phyloP scores from a whole-genome alignment of 805 yeast species.

The Saccharomycopsis sp. region DNA sequence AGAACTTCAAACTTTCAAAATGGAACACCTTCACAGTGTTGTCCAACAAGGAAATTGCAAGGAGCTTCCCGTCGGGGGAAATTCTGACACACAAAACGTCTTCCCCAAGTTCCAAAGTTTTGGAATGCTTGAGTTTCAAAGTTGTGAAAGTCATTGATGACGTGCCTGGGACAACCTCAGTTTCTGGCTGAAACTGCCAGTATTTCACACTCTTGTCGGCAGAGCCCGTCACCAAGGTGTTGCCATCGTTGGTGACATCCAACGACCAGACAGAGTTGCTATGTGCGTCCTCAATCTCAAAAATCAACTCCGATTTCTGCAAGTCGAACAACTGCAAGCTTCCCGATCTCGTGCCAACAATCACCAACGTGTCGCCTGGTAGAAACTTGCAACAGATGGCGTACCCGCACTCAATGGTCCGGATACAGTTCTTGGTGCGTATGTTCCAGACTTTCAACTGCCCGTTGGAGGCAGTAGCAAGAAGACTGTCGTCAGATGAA shows the following conservation, averaged over 20 bases:
- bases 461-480: slow-evolving; percentile 90
- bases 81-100: slow-evolving; percentile 74
- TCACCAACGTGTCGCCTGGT: slow-evolving; percentile 86
- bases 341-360: slow-evolving; percentile 85
- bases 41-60: slow-evolving; percentile 82
- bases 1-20: slow-evolving; percentile 79
- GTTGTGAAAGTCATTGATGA: slow-evolving; percentile 36
- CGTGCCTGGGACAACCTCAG: slow-evolving; percentile 66
- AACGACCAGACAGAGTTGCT: slow-evolving; percentile 83
- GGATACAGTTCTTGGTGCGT: slow-evolving; percentile 59
- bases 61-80: slow-evolving; percentile 66
- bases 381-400: slow-evolving; percentile 71
- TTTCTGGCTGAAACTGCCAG: slow-evolving; percentile 73
- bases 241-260: slow-evolving; percentile 81
- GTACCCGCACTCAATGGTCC: slow-evolving; percentile 86
- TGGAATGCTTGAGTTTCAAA: slow-evolving; percentile 60
- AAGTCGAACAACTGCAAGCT: slow-evolving; percentile 77
- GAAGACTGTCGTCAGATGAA: slow-evolving; percentile 67
- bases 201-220: slow-evolving; percentile 86
- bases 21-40: slow-evolving; percentile 94
- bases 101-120: slow-evolving; percentile 77
- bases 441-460: slow-evolving; percentile 83
- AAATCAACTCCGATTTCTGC: slow-evolving; percentile 68
- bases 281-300: slow-evolving; percentile 66
- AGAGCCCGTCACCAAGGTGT: slow-evolving; percentile 79